Base-by-base conservation (phyloP, 2,329 filamentous ascomycete genomes). In the Stagonosporopsis cucurbitacearum region DNA sequence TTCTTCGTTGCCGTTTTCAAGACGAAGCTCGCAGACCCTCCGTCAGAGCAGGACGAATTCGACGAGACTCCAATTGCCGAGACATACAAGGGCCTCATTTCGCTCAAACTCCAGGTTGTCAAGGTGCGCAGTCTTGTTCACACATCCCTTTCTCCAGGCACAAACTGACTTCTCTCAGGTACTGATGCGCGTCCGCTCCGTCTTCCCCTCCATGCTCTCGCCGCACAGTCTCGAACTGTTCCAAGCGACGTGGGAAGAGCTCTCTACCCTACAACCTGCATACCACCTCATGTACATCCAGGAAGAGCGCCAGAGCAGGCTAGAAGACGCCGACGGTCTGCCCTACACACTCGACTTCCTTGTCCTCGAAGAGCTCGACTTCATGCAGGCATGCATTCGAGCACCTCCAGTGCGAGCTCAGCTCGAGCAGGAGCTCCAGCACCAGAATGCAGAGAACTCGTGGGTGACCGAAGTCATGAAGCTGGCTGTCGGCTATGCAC, bases 311-410 rank as follows among this genome's bases (percentile, higher is more conserved):
- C 93, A 98, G 76, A 91, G 92, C 50, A 87, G 94, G 33, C 78
- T 98, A 30, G 93, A 96, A 74, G 93, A 97, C 73, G 86, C 90
- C 3, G 94, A 99, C 72, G 88, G 88, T 37, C 82, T 99, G n/a
- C 92, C 94, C 0, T 97, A 96, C 76, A 96, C 93, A 1, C 82
- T 99, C 22, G 95, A 99, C 76, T 95, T 96, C 70, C 83, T 99
- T 47, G 87, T 98, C 3, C 80, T 98, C 7, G 95, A 99, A 75
- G 93, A 98, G 75, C 82, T 99, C 22, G 95, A 99, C 76, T 93
- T 98, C 70, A 85, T 99, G 72, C 95, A 96, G 77, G 88, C 92
- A 54, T 93, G 93, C 74, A 84, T 99, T 61, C 88, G 91, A 61
- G 94, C 94, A 6, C 88, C 91, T 4, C 91, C 92, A 0, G 93